Conservation (phyloP, 2,329 filamentous ascomycete genomes). For the Fusarium ramigenum region DNA sequence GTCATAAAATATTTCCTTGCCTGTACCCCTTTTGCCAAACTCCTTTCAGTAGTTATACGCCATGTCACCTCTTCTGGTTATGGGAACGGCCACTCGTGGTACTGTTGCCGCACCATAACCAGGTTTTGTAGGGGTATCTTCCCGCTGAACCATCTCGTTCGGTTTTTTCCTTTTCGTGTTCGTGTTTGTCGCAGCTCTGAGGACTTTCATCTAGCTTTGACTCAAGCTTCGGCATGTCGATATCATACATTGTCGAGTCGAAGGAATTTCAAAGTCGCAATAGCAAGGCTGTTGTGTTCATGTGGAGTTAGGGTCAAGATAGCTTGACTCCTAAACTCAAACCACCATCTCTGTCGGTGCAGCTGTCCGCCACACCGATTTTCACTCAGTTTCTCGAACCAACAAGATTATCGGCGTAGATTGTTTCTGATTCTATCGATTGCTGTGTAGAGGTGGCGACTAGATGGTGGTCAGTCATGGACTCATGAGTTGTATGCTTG, state of each 20-base stretch:
- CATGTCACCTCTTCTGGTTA: background rate
- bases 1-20: slow-evolving; percentile 13
- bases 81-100: background rate
- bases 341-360: background rate
- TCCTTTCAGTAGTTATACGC: background rate
- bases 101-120: background rate
- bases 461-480: background rate
- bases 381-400: background rate
- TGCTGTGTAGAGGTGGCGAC: background rate
- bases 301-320: background rate
- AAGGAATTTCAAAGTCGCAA: slow-evolving; percentile 24
- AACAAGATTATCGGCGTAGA: slow-evolving; percentile 50
- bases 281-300: background rate
- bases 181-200: background rate
- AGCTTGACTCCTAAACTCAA: background rate
- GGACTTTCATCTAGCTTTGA: background rate
- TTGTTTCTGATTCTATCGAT: slow-evolving; percentile 35
- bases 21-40: background rate
- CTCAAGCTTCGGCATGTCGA: too few relatives aligned
- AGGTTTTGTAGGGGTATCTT: background rate
- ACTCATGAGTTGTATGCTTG: background rate
- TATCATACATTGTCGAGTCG: background rate
- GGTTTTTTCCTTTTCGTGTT: background rate
- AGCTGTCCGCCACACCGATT: background rate
- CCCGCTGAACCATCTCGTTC: background rate